Conservation (phyloP, 2,329 filamentous ascomycete genomes). For the Colletotrichum noveboracense region DNA sequence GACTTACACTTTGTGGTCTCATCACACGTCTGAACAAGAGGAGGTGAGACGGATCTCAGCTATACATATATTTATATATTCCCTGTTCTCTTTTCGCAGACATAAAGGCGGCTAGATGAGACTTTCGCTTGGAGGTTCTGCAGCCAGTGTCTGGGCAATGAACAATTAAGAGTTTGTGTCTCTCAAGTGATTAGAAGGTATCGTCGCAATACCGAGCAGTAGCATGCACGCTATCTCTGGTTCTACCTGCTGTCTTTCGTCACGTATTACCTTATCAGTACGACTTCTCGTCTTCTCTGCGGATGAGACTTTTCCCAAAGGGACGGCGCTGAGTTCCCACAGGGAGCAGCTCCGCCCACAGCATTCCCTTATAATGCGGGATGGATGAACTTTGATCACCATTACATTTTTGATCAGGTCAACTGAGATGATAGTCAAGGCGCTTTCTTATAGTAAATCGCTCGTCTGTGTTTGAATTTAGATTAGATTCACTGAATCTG, state of each 20-base stretch:
- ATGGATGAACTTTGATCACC: background rate
- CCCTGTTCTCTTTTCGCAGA: background rate
- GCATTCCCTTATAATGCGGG: background rate
- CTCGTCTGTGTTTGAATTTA: background rate
- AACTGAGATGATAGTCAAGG: background rate
- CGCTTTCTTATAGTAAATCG: background rate
- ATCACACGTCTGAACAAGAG: background rate
- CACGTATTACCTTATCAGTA: fast-evolving
- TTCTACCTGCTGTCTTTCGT: background rate
- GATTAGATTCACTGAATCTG: background rate
- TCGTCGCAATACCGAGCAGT: background rate
- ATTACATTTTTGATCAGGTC: background rate
- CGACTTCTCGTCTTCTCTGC: fast-evolving
- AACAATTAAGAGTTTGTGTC: background rate
- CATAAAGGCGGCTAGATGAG: background rate
- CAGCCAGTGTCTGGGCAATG: too few relatives aligned
- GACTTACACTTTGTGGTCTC: background rate
- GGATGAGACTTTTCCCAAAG: fast-evolving
- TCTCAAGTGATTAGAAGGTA: background rate
- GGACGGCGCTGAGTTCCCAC: background rate
- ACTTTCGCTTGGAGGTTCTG: fast-evolving
- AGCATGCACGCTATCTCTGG: background rate
- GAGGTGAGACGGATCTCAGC: background rate
- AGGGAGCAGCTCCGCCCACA: background rate
- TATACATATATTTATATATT: background rate